Conservation (phyloP, 805 yeast genomes). For the Metschnikowia kunwiensis region DNA sequence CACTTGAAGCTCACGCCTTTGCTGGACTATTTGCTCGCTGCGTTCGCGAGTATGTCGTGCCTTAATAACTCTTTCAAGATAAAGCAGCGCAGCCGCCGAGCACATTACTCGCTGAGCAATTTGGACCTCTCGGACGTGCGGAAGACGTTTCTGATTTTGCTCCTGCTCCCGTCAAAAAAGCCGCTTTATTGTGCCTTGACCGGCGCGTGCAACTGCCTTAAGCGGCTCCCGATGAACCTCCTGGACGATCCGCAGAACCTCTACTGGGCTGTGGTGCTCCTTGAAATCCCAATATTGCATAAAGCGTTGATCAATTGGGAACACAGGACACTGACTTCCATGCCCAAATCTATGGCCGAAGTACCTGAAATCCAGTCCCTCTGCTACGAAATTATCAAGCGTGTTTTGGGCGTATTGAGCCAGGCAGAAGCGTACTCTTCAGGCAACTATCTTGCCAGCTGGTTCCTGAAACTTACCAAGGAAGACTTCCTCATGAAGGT, state of each 20-base stretch:
- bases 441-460: slow-evolving; percentile 46
- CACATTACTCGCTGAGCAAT: slow-evolving; percentile 45
- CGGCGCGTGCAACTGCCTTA: slow-evolving; percentile 51
- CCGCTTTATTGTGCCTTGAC: slow-evolving; percentile 57
- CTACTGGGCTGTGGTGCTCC: slow-evolving; percentile 59
- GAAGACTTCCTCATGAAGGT: slow-evolving; percentile 51
- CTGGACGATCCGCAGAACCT: slow-evolving; percentile 43
- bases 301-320: slow-evolving; percentile 41
- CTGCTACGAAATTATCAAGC: slow-evolving; percentile 67
- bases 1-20: slow-evolving; percentile 48
- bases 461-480: slow-evolving; percentile 49
- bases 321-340: slow-evolving; percentile 6
- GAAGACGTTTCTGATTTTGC: slow-evolving; percentile 44
- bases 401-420: slow-evolving; percentile 66
- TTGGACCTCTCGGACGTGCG: slow-evolving; percentile 49
- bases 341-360: slow-evolving; percentile 29
- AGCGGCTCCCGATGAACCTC: slow-evolving; percentile 39
- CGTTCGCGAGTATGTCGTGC: slow-evolving; percentile 47
- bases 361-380: slow-evolving; percentile 52
- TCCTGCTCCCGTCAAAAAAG: slow-evolving; percentile 54
- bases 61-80: slow-evolving; percentile 56
- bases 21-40: slow-evolving; percentile 41
- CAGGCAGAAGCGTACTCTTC: slow-evolving; percentile 40
- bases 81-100: slow-evolving; percentile 19
- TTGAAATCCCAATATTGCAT: slow-evolving; percentile 65